Conservation (phyloP, 2,329 filamentous ascomycete species). For the Westerdykella sp. region DNA sequence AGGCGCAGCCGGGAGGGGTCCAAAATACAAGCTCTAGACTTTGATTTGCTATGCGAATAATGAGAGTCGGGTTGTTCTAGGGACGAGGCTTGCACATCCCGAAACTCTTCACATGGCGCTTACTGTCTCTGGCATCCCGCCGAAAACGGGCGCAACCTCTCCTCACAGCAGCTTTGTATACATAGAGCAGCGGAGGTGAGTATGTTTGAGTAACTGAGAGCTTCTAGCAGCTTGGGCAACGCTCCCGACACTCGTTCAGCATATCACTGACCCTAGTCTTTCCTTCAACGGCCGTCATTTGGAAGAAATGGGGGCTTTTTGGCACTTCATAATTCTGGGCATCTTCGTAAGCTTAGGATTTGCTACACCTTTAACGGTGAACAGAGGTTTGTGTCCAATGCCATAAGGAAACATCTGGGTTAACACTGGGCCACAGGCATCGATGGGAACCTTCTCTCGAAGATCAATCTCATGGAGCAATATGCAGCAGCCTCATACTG, state of each 20-base stretch:
- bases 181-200: no score
- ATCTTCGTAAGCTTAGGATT: background rate
- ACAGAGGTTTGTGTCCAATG: background rate
- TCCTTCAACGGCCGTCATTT: background rate
- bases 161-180: no score
- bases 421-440: constrained; percentile 5
- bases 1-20: no score
- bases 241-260: no score
- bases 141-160: no score
- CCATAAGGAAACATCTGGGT: background rate
- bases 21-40: no score
- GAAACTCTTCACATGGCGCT: background rate
- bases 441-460: constrained; percentile 12
- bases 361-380: background rate
- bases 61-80: background rate
- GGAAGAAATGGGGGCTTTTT: background rate
- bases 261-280: no score
- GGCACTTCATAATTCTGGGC: background rate
- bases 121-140: background rate
- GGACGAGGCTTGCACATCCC: background rate
- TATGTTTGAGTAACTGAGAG: no score
- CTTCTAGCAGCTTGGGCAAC: no score
- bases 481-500: constrained; percentile 52
- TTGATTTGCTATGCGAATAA: no score
- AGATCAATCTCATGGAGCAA: constrained; percentile 33